phyloP scores from a whole-genome alignment of 2,329 filamentous ascomycete genomes.

The Tolypocladium pustulatum region DNA sequence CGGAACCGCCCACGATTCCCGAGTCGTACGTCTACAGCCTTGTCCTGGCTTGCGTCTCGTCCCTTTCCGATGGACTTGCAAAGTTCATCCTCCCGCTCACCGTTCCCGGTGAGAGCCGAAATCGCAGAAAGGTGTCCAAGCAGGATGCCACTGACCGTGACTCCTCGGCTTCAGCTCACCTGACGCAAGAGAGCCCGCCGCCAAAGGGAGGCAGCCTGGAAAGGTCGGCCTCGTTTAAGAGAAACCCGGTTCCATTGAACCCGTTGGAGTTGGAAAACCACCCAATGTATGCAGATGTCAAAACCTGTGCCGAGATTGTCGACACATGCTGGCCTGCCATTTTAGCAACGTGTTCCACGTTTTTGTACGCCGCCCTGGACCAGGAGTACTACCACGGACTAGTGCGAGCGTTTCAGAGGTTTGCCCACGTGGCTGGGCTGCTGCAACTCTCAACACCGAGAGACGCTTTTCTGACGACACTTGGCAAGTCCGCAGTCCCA shows the following conservation, averaged over 20 bases:
- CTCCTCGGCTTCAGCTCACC: conserved; percentile 28
- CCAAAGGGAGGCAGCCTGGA: conserved; percentile 31
- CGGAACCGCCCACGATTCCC: conserved; percentile 69
- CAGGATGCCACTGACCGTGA: conserved; percentile 33
- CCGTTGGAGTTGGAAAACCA: conserved; percentile 68
- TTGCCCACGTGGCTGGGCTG: conserved; percentile 88
- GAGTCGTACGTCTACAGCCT: conserved; percentile 93
- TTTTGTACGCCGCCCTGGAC: conserved; percentile 83
- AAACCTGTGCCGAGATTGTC: conserved; percentile 70
- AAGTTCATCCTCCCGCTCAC: conserved; percentile 90
- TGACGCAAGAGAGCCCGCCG: conserved; percentile 21
- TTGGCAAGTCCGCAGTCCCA: conserved; percentile 88
- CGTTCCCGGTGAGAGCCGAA: conserved; percentile 58
- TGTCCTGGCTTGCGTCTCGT: conserved; percentile 79
- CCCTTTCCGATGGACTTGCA: conserved; percentile 81
- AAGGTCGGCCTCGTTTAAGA: conserved; percentile 58
- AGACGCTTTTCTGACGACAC: conserved; percentile 87
- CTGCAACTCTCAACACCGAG: conserved; percentile 75
- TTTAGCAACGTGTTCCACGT: conserved; percentile 89
- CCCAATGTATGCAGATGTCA: conserved; percentile 58
- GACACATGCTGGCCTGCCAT: conserved; percentile 94
- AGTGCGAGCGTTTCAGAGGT: conserved; percentile 87
- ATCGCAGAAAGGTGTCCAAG: conserved; percentile 34
- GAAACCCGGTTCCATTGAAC: conserved; percentile 72
- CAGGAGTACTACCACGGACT: conserved; percentile 88